A percentile compares a stretch with the other conserved stretches of the same genome.
Evolutionary conservation across 331 rosid genomes (phyloP).

Genomic region (Prunus yedoensis): DNA sequence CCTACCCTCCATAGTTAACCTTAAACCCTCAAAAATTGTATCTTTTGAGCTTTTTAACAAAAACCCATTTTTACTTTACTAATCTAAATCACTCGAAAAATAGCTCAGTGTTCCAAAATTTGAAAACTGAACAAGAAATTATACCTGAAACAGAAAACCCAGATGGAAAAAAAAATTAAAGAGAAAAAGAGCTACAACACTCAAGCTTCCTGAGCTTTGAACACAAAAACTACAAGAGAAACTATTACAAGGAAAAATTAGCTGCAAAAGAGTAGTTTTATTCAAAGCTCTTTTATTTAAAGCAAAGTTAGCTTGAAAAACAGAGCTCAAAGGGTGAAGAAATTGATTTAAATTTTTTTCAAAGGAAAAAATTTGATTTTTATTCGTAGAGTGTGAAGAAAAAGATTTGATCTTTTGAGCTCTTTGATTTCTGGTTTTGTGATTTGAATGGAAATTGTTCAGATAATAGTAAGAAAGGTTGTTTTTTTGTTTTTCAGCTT

Average conservation of each 20-base stretch:
- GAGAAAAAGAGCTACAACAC: background rate
- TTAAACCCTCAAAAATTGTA: conserved; percentile 35
- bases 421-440: conserved; percentile 37
- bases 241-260: conserved; percentile 18
- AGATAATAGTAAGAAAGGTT: conserved; percentile 61
- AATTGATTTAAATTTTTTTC: no score
- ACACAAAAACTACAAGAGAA: conserved; percentile 15
- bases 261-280: conserved; percentile 27
- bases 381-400: conserved; percentile 3
- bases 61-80: conserved; percentile 37
- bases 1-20: conserved; percentile 78
- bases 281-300: conserved; percentile 17
- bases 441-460: conserved; percentile 52
- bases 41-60: conserved; percentile 41
- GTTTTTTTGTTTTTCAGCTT: conserved; percentile 66
- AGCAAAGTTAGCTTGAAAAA: conserved; percentile 31
- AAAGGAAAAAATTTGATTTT: conserved; percentile 21
- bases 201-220: conserved; percentile 17
- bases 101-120: conserved; percentile 9
- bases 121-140: conserved; percentile 14
- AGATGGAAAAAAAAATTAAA: conserved; percentile 7
- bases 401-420: conserved; percentile 25
- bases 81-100: conserved; percentile 31
- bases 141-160: background rate
- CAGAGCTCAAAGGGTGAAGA: conserved; percentile 3